Base-by-base conservation (phyloP, 1,284 basidiomycete species). In the Caloboletus firmus region DNA sequence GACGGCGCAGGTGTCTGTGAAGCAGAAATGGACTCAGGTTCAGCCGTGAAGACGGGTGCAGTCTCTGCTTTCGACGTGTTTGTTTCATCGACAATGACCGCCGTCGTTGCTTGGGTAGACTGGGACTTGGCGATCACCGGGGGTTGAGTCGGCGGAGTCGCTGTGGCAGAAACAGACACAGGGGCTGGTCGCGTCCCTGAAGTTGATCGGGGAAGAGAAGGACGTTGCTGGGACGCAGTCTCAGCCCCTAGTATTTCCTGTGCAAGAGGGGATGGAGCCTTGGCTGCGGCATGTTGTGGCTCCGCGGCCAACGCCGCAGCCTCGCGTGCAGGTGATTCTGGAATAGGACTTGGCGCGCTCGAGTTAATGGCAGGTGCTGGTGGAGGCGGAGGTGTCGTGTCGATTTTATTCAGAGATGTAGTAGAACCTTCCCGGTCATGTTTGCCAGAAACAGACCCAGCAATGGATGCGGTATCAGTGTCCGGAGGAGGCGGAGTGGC, bases 271-370 rank as follows among this genome's bases (percentile, higher is more conserved):
- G 71, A 70, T 42, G 56, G 55, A 12, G 28, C 59, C 40, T 72
- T 71, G 48, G 52, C 44, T 41, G 54, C 50, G 20, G 61, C 51
- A 44, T 60, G 54, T 40, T 55, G 56, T 10, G 66, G 58, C 40
- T 69, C 67, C 42, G 68, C 56, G 30, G 65, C 58, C 39, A 67
- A 39, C 10, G 74, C 79, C n/a, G 72, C 77, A 20, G 70, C 74
- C 60, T 81, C 80, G 18, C 78, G 73, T 11, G 72, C 73, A 28
- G 83, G 82, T 1, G 81, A 83, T 60, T 83, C 81, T 1, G 77
- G 72, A 53, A 83, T 83, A 8, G 83, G 81, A 52, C 78, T 82
- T 11, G 76, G 74, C 22, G 70, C 52, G 28, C 57, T 64, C 45
- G 58, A 66, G 41, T 50, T 41, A 20, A 59, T 52, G 20, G 54